phyloP scores from a whole-genome alignment of 148 eudicot genomes.

The Polygonum maritimum region DNA sequence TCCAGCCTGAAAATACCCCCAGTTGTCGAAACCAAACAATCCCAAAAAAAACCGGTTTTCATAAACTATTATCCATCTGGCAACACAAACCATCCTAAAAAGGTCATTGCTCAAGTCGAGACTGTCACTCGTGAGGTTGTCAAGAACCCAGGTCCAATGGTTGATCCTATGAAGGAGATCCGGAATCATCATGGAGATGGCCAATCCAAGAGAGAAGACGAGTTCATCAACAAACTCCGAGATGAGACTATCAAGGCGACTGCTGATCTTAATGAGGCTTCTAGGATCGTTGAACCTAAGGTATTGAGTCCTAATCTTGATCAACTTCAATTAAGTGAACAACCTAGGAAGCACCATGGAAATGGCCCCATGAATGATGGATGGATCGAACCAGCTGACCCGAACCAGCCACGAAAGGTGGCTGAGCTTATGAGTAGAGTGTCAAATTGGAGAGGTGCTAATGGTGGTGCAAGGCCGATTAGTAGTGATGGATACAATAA shows the following conservation, averaged over 20 bases:
- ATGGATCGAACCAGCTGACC: background rate
- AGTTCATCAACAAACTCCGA: slow-evolving; percentile 2
- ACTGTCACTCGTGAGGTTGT: background rate
- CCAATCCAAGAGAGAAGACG: slow-evolving; percentile 1
- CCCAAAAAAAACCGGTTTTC: background rate
- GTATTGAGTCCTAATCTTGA: background rate
- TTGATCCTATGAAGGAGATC: background rate
- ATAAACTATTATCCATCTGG: slow-evolving; percentile 5
- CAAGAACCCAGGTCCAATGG: background rate
- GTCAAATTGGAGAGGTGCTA: background rate
- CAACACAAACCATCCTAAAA: slow-evolving; percentile 7
- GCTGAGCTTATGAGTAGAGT: background rate
- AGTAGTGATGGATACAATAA: background rate
- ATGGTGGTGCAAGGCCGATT: background rate
- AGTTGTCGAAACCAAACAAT: background rate
- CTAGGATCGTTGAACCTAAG: background rate
- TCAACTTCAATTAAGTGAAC: background rate
- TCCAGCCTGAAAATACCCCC: background rate
- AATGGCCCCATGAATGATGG: background rate
- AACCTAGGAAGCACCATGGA: background rate
- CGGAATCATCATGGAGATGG: background rate
- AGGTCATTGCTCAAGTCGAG: slow-evolving; percentile 1
- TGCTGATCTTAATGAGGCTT: background rate
- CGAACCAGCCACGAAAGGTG: slow-evolving; percentile 3
- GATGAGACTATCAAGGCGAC: slow-evolving; percentile 2